Conservation (phyloP, 2,329 filamentous ascomycete species). For the Aspergillus aculeatus region DNA sequence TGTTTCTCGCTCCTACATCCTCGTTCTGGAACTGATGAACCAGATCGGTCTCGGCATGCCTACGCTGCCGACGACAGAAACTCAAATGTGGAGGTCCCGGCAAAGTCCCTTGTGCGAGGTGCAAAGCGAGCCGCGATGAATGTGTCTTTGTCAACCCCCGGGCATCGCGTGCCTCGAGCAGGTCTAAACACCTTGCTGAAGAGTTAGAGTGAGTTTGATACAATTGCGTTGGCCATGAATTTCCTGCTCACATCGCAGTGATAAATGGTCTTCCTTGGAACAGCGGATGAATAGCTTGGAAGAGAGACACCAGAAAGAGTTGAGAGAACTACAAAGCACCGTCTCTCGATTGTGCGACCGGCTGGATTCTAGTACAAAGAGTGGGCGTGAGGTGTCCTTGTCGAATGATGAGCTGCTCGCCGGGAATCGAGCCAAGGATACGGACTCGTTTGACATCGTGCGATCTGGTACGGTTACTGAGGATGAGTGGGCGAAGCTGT, state of each 20-base stretch:
- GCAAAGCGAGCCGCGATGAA: background rate
- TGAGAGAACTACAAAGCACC: too few relatives aligned
- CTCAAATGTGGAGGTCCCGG: constrained; percentile 5
- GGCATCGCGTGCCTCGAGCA: background rate
- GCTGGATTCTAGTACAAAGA: too few relatives aligned
- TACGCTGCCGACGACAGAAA: background rate
- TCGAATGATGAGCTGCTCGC: background rate
- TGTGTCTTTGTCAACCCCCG: constrained; percentile 1
- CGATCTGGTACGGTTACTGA: background rate
- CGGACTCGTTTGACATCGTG: background rate
- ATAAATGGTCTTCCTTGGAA: too few relatives aligned
- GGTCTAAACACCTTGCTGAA: background rate
- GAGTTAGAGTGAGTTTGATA: background rate
- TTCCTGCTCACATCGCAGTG: too few relatives aligned
- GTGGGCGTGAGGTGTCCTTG: too few relatives aligned
- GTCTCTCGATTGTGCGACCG: too few relatives aligned
- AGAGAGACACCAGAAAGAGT: too few relatives aligned
- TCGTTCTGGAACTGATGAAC: too few relatives aligned
- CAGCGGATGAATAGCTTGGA: too few relatives aligned
- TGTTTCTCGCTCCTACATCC: too few relatives aligned
- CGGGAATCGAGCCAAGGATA: background rate
- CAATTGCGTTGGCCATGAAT: too few relatives aligned
- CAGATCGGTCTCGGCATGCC: constrained; percentile 2
- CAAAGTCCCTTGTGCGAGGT: constrained; percentile 1
- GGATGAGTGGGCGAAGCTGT: constrained; percentile 6